Base-by-base conservation (phyloP, 164 flowering plant genomes). In the Platanus orientalis region DNA sequence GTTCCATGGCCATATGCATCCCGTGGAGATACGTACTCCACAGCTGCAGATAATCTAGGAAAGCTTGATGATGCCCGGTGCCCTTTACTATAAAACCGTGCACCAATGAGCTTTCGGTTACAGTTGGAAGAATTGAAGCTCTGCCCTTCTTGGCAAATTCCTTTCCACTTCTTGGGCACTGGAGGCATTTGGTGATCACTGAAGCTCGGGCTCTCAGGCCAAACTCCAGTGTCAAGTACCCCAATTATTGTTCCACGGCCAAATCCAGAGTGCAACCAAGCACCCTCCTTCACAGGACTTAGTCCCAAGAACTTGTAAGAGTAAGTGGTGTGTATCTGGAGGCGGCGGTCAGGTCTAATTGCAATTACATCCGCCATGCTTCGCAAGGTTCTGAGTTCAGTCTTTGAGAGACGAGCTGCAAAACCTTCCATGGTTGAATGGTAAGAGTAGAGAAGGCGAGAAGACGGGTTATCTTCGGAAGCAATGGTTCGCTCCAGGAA, bases 151-250 rank as follows among this genome's bases (percentile, higher is more conserved):
- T 87, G 83, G 72, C 98, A 93, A 20, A 71, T 53, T 24, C 98
- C 97, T 63, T 71, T 77, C 97, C 98, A 93, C 42, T 65, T 83
- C 66, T 67, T 71, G 2, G 98, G 97, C 57, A 73, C 75, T 0
- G 79, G 79, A 21, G 89, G 82, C 92, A 93, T 85, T 16, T 75
- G 75, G 0, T 59, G 65, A 60, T 93, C 97, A 17, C 63, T 39
- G 44, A 87, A 90, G 78, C 98, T 93, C 3, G 92, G 95, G 63
- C 90, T 89, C 71, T 90, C 98, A 0, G 97, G 97, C 97, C 98
- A 93, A 48, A 91, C 81, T 10, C 97, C 98, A 6, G 89, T 84
- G 64, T 93, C 98, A 28, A 93, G 81, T 20, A 93, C 75, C 0
- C 97, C 98, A 61, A 93, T 77, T 20, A 93, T 83, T 3, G 86